These are phyloP conservation scores for Aegilops longissima DNA, from an alignment of 176 grass and related monocot genomes.

Conservation along the genomic window DNA sequence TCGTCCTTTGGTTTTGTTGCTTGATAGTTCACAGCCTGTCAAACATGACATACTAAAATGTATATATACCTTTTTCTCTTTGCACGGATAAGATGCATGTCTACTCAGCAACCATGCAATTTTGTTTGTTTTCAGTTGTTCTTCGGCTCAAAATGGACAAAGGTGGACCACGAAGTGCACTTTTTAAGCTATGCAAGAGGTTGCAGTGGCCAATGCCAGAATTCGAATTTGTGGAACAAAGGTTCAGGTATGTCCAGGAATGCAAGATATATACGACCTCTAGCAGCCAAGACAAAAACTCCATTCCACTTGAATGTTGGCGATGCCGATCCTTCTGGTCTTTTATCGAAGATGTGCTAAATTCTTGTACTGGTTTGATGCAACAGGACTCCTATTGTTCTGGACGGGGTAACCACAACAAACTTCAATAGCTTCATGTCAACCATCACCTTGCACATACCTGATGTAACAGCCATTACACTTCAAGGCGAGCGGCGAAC, in stretches of 20 bases:
- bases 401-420: conserved; percentile 51
- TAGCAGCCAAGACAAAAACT: background rate
- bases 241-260: conserved; percentile 53
- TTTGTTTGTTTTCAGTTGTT: conserved; percentile 37
- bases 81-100: background rate
- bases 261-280: background rate
- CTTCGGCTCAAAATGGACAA: conserved; percentile 55
- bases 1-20: conserved; percentile 24
- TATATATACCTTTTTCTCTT: background rate
- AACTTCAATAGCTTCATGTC: conserved; percentile 72
- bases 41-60: conserved; percentile 20
- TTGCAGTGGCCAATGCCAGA: conserved; percentile 76
- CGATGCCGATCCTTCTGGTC: background rate
- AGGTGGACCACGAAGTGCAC: conserved; percentile 69
- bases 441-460: conserved; percentile 76
- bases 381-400: conserved; percentile 49
- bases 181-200: conserved; percentile 89
- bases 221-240: conserved; percentile 67
- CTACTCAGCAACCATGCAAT: background rate
- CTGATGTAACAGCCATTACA: conserved; percentile 52
- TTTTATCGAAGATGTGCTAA: background rate
- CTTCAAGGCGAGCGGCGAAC: conserved; percentile 51
- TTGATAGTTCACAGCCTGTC: background rate
- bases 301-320: conserved; percentile 26
- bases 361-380: background rate